phyloP scores from a whole-genome alignment of 164 flowering plant species.

The Stephania cephalantha region DNA sequence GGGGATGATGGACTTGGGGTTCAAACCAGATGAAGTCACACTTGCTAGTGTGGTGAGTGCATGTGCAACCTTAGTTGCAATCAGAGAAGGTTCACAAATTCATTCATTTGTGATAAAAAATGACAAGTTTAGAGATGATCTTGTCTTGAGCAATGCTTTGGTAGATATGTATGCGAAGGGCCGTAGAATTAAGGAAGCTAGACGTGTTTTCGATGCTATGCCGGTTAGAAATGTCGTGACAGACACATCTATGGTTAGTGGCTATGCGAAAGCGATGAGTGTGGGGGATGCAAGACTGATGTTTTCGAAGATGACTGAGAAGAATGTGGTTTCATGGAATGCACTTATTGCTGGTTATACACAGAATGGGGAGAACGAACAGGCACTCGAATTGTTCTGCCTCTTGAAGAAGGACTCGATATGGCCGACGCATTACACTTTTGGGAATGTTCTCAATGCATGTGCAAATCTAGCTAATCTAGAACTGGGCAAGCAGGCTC shows the following conservation, averaged over 20 bases:
- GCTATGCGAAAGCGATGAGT: slow-evolving; percentile 8
- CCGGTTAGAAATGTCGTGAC: slow-evolving; percentile 7
- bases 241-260: slow-evolving; percentile 10
- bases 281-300: slow-evolving; percentile 3
- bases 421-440: slow-evolving; percentile 9
- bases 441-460: slow-evolving; percentile 9
- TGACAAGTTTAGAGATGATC: slow-evolving; percentile 10
- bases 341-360: slow-evolving; percentile 10
- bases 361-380: slow-evolving; percentile 11
- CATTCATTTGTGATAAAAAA: slow-evolving; percentile 2
- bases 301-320: slow-evolving; percentile 5
- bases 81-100: slow-evolving; percentile 7
- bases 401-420: slow-evolving; percentile 7
- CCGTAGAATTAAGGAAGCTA: slow-evolving; percentile 5
- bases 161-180: slow-evolving; percentile 11
- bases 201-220: slow-evolving; percentile 4
- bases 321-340: slow-evolving; percentile 9
- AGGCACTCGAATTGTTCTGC: slow-evolving; percentile 7
- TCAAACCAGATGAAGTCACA: slow-evolving; percentile 11
- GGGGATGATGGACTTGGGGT: slow-evolving; percentile 6
- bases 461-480: slow-evolving; percentile 10
- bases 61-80: slow-evolving; percentile 8
- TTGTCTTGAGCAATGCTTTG: slow-evolving; percentile 10
- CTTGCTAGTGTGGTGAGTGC: slow-evolving; percentile 12
- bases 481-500: slow-evolving; percentile 9